Evolutionary conservation across 257 asterid genomes (phyloP), one percentile per base, ranked within the genome.

Genomic region (Ophiorrhiza pumila): DNA sequence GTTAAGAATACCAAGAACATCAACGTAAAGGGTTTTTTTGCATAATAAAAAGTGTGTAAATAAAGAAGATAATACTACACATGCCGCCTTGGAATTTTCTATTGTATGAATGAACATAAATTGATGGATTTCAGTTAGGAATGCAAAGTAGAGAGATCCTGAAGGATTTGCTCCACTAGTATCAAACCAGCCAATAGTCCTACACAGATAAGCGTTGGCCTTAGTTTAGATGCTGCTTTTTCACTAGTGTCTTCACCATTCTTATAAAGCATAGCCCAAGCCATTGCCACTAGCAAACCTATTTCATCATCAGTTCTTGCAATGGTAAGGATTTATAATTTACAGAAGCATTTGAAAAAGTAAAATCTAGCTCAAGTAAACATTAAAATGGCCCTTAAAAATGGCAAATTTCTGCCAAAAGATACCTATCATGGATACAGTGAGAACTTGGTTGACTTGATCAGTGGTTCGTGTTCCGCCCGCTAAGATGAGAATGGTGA

Each of bases 391-490:
- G 9, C 29, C 0, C 17, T 56, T 56, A 27, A 57, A 59, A 18
- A 27, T 58, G 5, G 39, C 18, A 17, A 37, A 42, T 57, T 45
- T 17, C 29, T 22, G 41, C 46, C 29, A 52, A 55, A 45, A 23
- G 10, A 46, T 25, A 92, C 96, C 94, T 85, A 92, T 84, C 98
- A 92, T 92, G 81, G 87, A 50, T 47, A 77, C 75, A 3, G 98
- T 92, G 29, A 90, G 92, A 86, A 89, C 87, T 69, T 83, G 94
- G 78, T 92, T 92, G 50, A 87, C 91, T 79, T 78, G 94, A 82
- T 88, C 94, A 42, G 91, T 90, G 75, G 90, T 72, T 68, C 69
- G 81, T 2, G 91, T 84, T 56, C 96, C 96, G 13, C 98, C 96
- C 10, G 85, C 77, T n/a, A 79, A 81, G 4, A 86, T 80, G 76